phyloP scores from a whole-genome alignment of 2,329 filamentous ascomycete species.

The Aspergillus floridensis region DNA sequence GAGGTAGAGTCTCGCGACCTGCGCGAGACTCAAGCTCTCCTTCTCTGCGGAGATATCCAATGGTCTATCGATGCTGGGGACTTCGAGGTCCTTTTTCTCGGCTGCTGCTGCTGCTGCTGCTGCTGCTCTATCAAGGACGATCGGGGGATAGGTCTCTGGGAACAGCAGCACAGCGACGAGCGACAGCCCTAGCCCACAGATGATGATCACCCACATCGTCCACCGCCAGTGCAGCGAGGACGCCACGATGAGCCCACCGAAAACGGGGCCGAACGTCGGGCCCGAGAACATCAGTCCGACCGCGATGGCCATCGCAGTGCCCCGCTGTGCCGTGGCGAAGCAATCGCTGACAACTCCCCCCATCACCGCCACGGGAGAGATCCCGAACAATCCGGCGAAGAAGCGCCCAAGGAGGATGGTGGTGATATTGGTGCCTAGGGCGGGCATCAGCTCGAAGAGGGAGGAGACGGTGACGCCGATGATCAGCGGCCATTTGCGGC shows the following conservation, averaged over 20 bases:
- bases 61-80: neutral
- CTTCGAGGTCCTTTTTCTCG: neutral
- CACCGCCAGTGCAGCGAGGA: neutral
- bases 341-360: slow-evolving; percentile 44
- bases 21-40: neutral
- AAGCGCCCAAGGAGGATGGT: slow-evolving; percentile 43
- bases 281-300: slow-evolving; percentile 15
- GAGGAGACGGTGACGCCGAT: slow-evolving; percentile 56
- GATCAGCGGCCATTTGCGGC: slow-evolving; percentile 51
- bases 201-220: slow-evolving; percentile 4
- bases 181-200: neutral
- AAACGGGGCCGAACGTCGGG: neutral
- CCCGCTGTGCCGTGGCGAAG: slow-evolving; percentile 16
- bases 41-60: neutral
- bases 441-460: slow-evolving; percentile 52
- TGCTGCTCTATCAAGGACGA: neutral
- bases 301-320: neutral
- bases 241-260: neutral
- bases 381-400: slow-evolving; percentile 45
- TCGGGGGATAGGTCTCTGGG: slow-evolving; percentile 4
- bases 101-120: neutral
- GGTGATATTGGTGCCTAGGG: slow-evolving; percentile 51
- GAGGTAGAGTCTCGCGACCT: neutral
- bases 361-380: slow-evolving; percentile 43
- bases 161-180: neutral